These are phyloP conservation scores for Parastagonospora nodorum DNA, from an alignment of 2,329 filamentous ascomycete genomes.

Conservation along the genomic window DNA sequence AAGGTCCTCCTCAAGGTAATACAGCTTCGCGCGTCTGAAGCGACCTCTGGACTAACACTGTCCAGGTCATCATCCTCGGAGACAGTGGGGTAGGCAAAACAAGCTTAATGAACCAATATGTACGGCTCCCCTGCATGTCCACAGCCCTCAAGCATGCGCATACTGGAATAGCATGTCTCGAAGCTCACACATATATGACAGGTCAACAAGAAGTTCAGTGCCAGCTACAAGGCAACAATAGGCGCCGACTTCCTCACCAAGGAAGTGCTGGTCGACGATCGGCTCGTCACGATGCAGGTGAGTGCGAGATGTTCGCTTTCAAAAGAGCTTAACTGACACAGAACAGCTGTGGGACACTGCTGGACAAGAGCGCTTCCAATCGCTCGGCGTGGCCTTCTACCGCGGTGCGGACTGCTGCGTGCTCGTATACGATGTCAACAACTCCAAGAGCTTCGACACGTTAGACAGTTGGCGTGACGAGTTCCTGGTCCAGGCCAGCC, in stretches of 20 bases:
- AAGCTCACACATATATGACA: constrained; percentile 48
- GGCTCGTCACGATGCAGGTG: constrained; percentile 98
- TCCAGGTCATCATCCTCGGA: constrained; percentile 94
- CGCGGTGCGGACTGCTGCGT: constrained; percentile 97
- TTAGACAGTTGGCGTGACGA: constrained; percentile 98
- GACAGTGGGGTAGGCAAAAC: constrained; percentile 99
- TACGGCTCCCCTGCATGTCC: constrained; percentile 56
- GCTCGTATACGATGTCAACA: constrained; percentile 97
- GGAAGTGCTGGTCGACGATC: constrained; percentile 95
- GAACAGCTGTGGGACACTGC: constrained; percentile 94
- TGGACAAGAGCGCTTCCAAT: constrained; percentile 96
- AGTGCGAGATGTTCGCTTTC: constrained; percentile 12
- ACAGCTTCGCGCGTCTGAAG: not conserved
- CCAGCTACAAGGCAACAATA: constrained; percentile 99
- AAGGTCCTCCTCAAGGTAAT: constrained; percentile 88
- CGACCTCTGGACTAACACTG: constrained; percentile 15
- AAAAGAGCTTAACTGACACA: constrained; percentile 18
- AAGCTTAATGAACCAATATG: constrained; percentile 99
- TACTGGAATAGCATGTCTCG: too few relatives aligned
- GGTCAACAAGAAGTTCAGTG: constrained; percentile 99
- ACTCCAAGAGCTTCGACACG: constrained; percentile 98
- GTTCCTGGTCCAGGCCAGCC: constrained; percentile 95
- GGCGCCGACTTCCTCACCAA: constrained; percentile 98
- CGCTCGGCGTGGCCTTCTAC: constrained; percentile 95
- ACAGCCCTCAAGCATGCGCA: not conserved